Conservation (phyloP, 352 stramenopile species). For the Phytophthora cryptogea region DNA sequence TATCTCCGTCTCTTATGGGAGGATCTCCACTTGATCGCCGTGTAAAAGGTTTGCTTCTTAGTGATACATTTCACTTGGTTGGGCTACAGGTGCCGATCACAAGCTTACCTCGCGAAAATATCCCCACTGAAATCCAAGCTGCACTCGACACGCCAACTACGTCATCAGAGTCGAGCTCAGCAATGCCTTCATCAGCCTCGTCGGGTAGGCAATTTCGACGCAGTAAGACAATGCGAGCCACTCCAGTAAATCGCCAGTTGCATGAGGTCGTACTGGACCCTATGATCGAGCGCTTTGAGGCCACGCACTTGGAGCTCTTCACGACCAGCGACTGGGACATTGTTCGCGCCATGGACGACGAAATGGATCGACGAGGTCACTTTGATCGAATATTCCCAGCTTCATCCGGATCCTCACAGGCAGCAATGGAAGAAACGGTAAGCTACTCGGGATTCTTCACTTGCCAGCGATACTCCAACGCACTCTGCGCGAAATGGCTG, state of each 20-base stretch:
- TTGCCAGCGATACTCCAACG: constrained; percentile 64
- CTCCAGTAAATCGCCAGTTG: constrained; percentile 50
- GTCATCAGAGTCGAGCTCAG: not conserved
- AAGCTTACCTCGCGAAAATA: constrained; percentile 27
- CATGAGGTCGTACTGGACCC: constrained; percentile 62
- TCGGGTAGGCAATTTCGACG: constrained; percentile 16
- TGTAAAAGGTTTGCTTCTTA: constrained; percentile 79
- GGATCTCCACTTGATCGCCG: constrained; percentile 70
- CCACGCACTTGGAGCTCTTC: constrained; percentile 60
- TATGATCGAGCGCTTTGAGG: constrained; percentile 44
- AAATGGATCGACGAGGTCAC: constrained; percentile 68
- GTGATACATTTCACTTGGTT: constrained; percentile 82
- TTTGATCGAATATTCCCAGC: constrained; percentile 76
- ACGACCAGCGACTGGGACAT: constrained; percentile 59
- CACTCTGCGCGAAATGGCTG: constrained; percentile 67
- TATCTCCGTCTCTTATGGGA: constrained; percentile 83
- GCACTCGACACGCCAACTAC: not conserved
- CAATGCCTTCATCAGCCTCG: constrained; percentile 13
- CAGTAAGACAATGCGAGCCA: constrained; percentile 25
- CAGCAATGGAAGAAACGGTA: constrained; percentile 20
- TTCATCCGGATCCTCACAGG: constrained; percentile 7
- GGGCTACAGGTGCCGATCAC: constrained; percentile 53
- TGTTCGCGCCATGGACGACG: constrained; percentile 69
- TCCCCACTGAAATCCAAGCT: constrained; percentile 24
- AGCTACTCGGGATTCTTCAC: constrained; percentile 58